These are phyloP conservation scores for Cymbopogon citratus DNA, from an alignment of 176 grass and related monocot species.

Conservation along the genomic window DNA sequence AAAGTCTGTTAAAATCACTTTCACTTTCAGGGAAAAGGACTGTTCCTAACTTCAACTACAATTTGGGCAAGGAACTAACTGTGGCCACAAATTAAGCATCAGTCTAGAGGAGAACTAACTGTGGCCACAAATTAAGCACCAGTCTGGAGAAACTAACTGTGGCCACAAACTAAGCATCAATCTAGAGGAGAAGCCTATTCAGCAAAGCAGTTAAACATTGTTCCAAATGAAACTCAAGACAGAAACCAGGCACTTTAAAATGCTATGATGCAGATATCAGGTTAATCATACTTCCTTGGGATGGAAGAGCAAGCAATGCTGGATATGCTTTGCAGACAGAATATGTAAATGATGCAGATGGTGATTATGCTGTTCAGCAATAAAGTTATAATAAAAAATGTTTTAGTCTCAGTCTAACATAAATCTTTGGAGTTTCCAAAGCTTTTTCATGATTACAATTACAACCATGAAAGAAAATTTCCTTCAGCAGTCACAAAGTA, in stretches of 20 bases:
- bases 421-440: not conserved
- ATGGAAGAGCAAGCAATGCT: not conserved
- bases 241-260: slow-evolving; percentile 1
- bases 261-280: not conserved
- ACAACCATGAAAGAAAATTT: not conserved
- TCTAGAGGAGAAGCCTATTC: not conserved
- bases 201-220: not conserved
- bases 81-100: slow-evolving; percentile 5
- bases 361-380: not conserved
- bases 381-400: not conserved
- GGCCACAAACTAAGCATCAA: not conserved
- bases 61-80: not conserved
- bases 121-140: slow-evolving; percentile 5
- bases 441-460: not conserved
- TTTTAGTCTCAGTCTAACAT: not conserved
- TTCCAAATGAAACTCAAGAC: not conserved
- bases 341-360: not conserved
- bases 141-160: not conserved
- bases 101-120: not conserved
- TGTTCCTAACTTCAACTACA: no score
- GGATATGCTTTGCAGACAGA: not conserved
- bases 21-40: not conserved
- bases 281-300: slow-evolving; percentile 2
- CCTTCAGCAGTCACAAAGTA: not conserved
- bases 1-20: slow-evolving; percentile 4